Base-by-base conservation (phyloP, 2,329 filamentous ascomycete species). In the Sporothrix globosa region DNA sequence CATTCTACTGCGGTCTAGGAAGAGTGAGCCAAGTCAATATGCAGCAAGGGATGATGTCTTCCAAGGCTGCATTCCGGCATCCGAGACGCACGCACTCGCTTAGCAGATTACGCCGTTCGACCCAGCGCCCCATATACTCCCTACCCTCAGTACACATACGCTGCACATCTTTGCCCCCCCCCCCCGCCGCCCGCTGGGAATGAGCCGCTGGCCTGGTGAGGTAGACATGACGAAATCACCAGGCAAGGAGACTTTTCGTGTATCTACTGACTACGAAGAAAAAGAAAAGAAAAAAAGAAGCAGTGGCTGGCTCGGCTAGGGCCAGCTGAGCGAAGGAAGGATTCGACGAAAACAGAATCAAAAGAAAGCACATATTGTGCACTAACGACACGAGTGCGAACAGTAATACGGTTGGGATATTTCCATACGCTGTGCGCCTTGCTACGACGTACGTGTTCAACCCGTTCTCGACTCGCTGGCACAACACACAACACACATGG, bases 311-410 rank as follows among this genome's bases (percentile, higher is more conserved):
- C 56, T n/a, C 50, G 34, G n/a, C 34, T 21, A 24, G n/a, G n/a
- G 19, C 34, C 56, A 19, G 17, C 13, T 34, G 13, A 19, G 34
- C 41, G 44, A 10, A 63, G 21, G 44, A 24, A 46, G 21, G 7
- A 10, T 21, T 46, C 58, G 21, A 21, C 58, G n/a, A 46, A 34
- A 34, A 34, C 34, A 34, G 30, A 34, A 34, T 34, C 34, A 63
- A 63, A 46, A 63, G 58, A 63, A 44, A 63, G 27, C 58, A 63
- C 58, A 63, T 4, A 24, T 44, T 39, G 19, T 63, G 39, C 39
- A 63, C 39, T 27, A 46, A 61, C 58, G 10, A 46, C n/a, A 61
- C 21, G 41, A 61, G 39, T 44, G 46, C n/a, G 39, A n/a, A 30
- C 30, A 30, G 30, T 30, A 30, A 3, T 3, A 5, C 30, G n/a